Evolutionary conservation across 148 eudicot genomes (phyloP), one percentile per base, ranked within the genome.

Genomic region (Rhododendron henanense): DNA sequence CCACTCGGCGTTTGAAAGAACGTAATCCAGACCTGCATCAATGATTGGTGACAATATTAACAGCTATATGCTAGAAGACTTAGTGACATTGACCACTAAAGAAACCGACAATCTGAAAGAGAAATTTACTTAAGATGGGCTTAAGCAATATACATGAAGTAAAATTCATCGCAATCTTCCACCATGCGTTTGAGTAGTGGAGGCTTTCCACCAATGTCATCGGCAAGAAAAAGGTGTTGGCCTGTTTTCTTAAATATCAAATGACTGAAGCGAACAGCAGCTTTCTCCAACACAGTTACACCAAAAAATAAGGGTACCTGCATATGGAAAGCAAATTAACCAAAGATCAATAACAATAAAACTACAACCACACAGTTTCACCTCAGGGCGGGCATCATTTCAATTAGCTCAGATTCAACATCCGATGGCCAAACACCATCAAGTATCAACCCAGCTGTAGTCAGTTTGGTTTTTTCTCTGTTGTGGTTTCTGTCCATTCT

Each of bases 161-260:
- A 82, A 63, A 87, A 89, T 77, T n/a, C 98, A 88, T 87, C 91
- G 53, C 88, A 78, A 88, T 97, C 99, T 83, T 93, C 94, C 89
- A 97, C 88, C 98, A 95, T 92, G 87, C 98, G 93, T 88, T 86
- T 94, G 31, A 97, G 98, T 88, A 97, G 87, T 79, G 99, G 99
- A 85, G 98, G 96, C 92, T 93, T 97, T 84, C 96, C 98, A 84
- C 90, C 92, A 85, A 91, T 94, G 79, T 88, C 83, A 85, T 96
- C 99, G 13, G n/a, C 91, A 88, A 97, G 93, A 88, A 97, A 97
- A 84, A 97, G 96, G 86, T 97, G 99, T 81, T 88, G 90, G 31
- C 99, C 99, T 13, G 99, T 97, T 90, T 94, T 94, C 85, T 93
- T 91, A 90, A 95, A 97, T 88, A 97, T 97, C 98, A 81, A 93